Evolutionary conservation across 2,329 filamentous ascomycete species (phyloP).

Genomic region (Aspergillus eucalypticola): DNA sequence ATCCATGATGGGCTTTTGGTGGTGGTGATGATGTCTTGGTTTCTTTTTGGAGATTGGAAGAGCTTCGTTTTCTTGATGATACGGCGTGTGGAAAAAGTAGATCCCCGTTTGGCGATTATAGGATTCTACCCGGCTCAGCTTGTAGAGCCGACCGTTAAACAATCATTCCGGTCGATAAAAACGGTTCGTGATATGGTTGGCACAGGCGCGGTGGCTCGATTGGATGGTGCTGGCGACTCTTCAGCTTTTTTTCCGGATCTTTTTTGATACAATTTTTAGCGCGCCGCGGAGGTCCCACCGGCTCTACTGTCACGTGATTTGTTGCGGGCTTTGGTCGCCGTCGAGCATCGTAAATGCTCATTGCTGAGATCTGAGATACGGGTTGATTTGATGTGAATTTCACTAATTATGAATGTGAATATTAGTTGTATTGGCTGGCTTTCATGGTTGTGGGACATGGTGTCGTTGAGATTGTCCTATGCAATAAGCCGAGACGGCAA

Average conservation of each 20-base stretch:
- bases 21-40: conserved; percentile 50
- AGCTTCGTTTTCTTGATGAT: background rate
- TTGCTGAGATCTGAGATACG: background rate
- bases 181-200: background rate
- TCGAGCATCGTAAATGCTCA: background rate
- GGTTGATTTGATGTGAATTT: background rate
- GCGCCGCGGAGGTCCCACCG: conserved; percentile 24
- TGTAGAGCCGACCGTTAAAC: conserved; percentile 24
- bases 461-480: too few relatives aligned
- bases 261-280: conserved; percentile 32
- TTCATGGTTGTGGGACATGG: too few relatives aligned
- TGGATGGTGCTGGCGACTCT: conserved; percentile 13
- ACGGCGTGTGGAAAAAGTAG: conserved; percentile 6
- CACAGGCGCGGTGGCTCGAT: conserved; percentile 8
- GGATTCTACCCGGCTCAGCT: conserved; percentile 18
- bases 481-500: too few relatives aligned
- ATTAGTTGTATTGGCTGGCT: too few relatives aligned
- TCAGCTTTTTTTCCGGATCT: conserved; percentile 20
- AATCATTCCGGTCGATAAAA: conserved; percentile 21
- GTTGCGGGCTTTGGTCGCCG: background rate
- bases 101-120: background rate
- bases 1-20: conserved; percentile 64
- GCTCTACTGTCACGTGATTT: conserved; percentile 24
- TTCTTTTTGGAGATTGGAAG: background rate
- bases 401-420: background rate